Evolutionary conservation across 441 rosid genomes (phyloP), one percentile per base, ranked within the genome.

Genomic region (Geranium incanum): DNA sequence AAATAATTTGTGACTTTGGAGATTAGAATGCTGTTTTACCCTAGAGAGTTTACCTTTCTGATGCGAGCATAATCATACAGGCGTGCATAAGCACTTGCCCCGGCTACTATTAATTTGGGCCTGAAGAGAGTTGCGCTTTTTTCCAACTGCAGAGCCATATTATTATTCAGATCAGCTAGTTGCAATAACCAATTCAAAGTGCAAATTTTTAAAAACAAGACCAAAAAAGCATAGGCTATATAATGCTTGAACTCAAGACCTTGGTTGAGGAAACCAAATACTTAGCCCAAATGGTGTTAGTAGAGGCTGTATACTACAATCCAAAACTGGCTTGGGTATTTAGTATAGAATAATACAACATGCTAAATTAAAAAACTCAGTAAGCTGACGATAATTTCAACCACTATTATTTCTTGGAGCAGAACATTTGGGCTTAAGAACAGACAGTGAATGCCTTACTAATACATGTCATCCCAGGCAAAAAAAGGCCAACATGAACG

Each of bases 41-140:
- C 68, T 75, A 74, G 33, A 23, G 33, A 60, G 16, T 55, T 80
- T 80, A 94, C 99, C 93, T 91, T 88, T 62, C 97, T 92, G 16
- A 94, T 94, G 15, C 83, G 87, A 39, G 90, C 95, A 83, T 94
- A 94, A 72, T 91, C 97, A 81, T 94, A 94, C 38, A 94, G 86
- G 55, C 95, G 96, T 71, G 97, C 97, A 84, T 94, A 94, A 67
- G 98, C 98, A 76, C 98, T 90, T 71, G 98, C 98, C 71, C 98
- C 97, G 63, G 98, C 99, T 71, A 94, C 97, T 73, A 94, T 86
- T 74, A 94, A 90, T 78, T 94, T 94, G 70, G 99, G 99, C 76
- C 99, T 87, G 81, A 87, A 94, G 76, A 94, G 95, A 62, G 83
- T 66, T 0, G 96, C 95, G 71, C 86, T 94, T 81, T 84, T 94